Conservation (phyloP, 2,329 filamentous ascomycete species). For the Epicoccum nigrum region DNA sequence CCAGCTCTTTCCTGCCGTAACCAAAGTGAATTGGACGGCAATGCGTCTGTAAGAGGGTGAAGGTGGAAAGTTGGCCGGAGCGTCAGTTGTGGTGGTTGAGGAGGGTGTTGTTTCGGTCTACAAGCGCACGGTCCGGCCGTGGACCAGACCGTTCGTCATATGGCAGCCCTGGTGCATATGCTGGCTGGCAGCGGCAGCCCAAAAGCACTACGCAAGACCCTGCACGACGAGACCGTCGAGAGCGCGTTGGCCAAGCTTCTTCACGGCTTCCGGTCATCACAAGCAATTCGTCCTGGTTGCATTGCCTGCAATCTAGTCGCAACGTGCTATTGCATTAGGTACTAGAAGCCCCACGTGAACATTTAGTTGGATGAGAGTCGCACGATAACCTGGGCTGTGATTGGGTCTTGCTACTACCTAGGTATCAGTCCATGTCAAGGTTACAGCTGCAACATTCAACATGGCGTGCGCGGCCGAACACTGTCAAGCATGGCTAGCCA, state of each 20-base stretch:
- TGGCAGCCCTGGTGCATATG: too few species aligned
- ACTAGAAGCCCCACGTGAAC: conserved; percentile 14
- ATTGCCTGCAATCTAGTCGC: not conserved
- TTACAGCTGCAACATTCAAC: not conserved
- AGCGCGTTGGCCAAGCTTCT: conserved; percentile 10
- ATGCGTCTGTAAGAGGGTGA: conserved; percentile 24
- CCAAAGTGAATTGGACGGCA: conserved; percentile 55
- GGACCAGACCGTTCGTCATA: conserved; percentile 26
- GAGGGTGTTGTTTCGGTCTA: conserved; percentile 33
- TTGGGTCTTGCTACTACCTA: conserved; percentile 6
- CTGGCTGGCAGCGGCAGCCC: conserved; percentile 25
- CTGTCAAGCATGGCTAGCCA: not conserved
- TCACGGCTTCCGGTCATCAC: conserved; percentile 7
- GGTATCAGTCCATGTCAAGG: not conserved
- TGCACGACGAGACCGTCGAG: conserved; percentile 1
- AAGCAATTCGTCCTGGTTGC: conserved; percentile 1
- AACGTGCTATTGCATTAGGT: not conserved
- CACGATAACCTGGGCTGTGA: not conserved
- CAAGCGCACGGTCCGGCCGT: conserved; percentile 27
- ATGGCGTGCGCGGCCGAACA: not conserved
- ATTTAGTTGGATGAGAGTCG: conserved; percentile 12
- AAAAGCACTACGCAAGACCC: conserved; percentile 16
- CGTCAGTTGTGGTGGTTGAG: conserved; percentile 31
- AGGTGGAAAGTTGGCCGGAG: conserved; percentile 20
- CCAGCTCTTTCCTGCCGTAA: conserved; percentile 44